Evolutionary conservation across 2,329 filamentous ascomycete genomes (phyloP).

Genomic region (Fusarium poae): DNA sequence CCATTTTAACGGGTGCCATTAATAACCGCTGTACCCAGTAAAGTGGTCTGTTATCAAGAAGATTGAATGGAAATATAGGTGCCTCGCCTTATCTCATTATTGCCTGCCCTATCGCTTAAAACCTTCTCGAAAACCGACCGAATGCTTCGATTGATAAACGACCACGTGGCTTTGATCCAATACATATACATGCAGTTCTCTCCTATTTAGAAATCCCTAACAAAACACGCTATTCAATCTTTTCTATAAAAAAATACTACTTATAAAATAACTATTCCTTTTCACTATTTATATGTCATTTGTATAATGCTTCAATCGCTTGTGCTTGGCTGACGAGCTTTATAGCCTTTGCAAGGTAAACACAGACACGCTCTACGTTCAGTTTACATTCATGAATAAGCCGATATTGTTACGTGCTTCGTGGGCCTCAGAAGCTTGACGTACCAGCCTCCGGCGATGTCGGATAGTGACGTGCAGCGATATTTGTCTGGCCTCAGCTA

Average conservation of each 20-base stretch:
- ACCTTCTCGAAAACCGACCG: slow-evolving; percentile 2
- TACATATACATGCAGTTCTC: neutral
- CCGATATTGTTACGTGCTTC: neutral
- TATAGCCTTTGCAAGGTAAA: neutral
- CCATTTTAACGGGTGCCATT: neutral
- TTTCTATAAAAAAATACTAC: neutral
- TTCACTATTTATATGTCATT: neutral
- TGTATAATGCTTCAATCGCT: neutral
- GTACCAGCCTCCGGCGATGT: neutral
- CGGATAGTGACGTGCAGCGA: neutral
- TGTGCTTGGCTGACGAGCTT: neutral
- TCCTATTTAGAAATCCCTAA: neutral
- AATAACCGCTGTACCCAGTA: no score
- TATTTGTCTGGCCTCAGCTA: no score
- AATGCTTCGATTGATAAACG: slow-evolving; percentile 4
- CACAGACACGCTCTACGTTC: neutral
- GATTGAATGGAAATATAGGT: neutral
- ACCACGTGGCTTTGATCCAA: slow-evolving; percentile 9
- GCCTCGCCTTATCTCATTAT: no score
- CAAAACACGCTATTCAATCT: neutral
- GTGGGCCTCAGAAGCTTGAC: neutral
- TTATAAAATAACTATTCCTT: neutral
- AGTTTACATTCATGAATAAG: neutral
- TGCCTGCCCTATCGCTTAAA: neutral
- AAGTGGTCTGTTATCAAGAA: neutral